These are phyloP conservation scores for Bjerkandera adusta DNA, from an alignment of 1,284 basidiomycete species.

Conservation along the genomic window DNA sequence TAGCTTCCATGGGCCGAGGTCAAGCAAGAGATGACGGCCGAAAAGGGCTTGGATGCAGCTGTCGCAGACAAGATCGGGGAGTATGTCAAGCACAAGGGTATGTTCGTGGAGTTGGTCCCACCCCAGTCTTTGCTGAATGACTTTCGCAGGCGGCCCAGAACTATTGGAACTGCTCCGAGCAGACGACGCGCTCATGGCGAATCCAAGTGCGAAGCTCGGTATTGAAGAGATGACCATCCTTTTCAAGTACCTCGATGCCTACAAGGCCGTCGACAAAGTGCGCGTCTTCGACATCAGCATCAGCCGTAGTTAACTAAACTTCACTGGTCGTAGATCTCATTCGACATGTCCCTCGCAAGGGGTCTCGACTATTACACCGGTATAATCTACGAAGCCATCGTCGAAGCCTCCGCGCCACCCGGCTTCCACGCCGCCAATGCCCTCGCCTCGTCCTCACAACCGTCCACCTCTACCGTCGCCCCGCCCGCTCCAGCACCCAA, in stretches of 20 bases:
- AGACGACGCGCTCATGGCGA: constrained; percentile 68
- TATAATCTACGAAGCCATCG: constrained; percentile 96
- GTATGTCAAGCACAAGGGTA: constrained; percentile 94
- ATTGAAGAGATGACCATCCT: constrained; percentile 89
- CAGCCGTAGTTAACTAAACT: constrained; percentile 6
- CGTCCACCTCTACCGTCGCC: constrained; percentile 27
- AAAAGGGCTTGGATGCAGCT: constrained; percentile 86
- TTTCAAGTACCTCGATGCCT: constrained; percentile 84
- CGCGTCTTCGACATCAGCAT: not conserved
- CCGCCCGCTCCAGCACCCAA: constrained; percentile 41
- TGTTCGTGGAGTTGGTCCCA: too few species aligned
- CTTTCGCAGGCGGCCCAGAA: constrained; percentile 63
- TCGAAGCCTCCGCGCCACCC: constrained; percentile 91
- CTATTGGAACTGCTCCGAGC: constrained; percentile 75
- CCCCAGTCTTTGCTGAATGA: not conserved
- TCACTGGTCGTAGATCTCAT: constrained; percentile 67
- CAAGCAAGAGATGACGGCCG: constrained; percentile 93
- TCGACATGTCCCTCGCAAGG: constrained; percentile 94
- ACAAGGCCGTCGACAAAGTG: constrained; percentile 79
- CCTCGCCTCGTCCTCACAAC: constrained; percentile 40
- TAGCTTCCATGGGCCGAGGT: constrained; percentile 90
- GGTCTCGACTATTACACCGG: constrained; percentile 99
- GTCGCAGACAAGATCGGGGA: constrained; percentile 95
- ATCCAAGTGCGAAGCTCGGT: constrained; percentile 80
- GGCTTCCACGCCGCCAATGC: constrained; percentile 59